Base-by-base conservation (phyloP, 352 stramenopile genomes). In the Poterioochromonas sp. region DNA sequence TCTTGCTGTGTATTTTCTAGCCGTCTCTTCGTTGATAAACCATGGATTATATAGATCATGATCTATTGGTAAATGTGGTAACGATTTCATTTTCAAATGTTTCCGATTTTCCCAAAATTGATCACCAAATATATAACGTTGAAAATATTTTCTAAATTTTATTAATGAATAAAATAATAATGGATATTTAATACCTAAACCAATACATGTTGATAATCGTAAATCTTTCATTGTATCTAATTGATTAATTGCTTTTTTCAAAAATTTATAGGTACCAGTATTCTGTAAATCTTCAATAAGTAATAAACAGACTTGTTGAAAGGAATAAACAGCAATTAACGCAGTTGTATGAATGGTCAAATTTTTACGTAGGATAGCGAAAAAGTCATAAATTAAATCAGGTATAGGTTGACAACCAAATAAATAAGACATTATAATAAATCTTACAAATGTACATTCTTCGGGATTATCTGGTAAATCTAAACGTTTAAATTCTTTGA, bases 151-250 rank as follows among this genome's bases (percentile, higher is more conserved):
- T 12, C 49, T 20, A 53, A 78, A 78, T 32, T 18, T n/a, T 18
- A 69, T 0, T 29, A 78, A n/a, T 1, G 29, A 40, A 37, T 68
- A 78, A 37, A 78, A 78, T 18, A 78, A 26, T 1, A 78, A n/a
- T 5, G 71, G 71, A 69, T 78, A 78, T 29, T 78, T 78, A 15
- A 78, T 29, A 34, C 11, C 47, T 29, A 78, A 39, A 15, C 12
- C 0, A 11, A 78, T 32, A 22, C 71, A 1, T 3, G 11, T 2
- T 35, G 1, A 29, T 34, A 78, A n/a, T 22, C 5, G n/a, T 35
- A 78, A 43, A 34, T 78, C 71, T 41, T 29, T 3, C 8, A 22
- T 43, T 43, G 11, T 26, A 5, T 1, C 1, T 18, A 44, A 15
- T 1, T 37, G 41, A 18, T 35, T 5, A 3, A 69, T 11, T 18